A percentile compares a stretch with the other conserved stretches of the same genome.
These are phyloP conservation scores for Argentina anserina DNA, from an alignment of 306 rosid species.

Conservation along the genomic window DNA sequence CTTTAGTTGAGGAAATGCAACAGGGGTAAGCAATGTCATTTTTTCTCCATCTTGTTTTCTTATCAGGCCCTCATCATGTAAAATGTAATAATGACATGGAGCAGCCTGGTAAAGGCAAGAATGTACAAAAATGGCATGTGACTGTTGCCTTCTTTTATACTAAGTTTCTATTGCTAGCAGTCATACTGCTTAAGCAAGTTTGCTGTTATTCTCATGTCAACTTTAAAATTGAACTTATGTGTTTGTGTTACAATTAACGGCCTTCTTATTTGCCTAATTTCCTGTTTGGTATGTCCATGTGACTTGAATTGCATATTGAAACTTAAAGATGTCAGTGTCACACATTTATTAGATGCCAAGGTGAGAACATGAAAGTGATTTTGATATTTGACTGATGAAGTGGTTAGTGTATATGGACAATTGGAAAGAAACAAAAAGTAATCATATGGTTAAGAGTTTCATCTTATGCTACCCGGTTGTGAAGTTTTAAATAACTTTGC, in stretches of 20 bases:
- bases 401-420: background rate
- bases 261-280: background rate
- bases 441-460: background rate
- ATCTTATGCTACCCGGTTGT: background rate
- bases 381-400: background rate
- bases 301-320: background rate
- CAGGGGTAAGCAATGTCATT: background rate
- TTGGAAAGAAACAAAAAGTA: no score
- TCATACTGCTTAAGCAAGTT: background rate
- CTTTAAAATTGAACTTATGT: background rate
- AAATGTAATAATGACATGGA: background rate
- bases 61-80: background rate
- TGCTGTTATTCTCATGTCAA: background rate
- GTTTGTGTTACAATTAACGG: background rate
- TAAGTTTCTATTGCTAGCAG: background rate
- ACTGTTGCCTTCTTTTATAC: background rate
- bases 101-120: background rate
- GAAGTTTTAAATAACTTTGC: background rate
- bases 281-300: background rate
- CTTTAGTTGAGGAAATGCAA: background rate
- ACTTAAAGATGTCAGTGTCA: background rate
- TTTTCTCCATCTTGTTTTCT: background rate
- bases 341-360: background rate
- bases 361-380: background rate
- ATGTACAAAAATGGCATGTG: background rate